These are phyloP conservation scores for Moringa oleifera DNA, from an alignment of 345 rosid genomes.

Conservation along the genomic window DNA sequence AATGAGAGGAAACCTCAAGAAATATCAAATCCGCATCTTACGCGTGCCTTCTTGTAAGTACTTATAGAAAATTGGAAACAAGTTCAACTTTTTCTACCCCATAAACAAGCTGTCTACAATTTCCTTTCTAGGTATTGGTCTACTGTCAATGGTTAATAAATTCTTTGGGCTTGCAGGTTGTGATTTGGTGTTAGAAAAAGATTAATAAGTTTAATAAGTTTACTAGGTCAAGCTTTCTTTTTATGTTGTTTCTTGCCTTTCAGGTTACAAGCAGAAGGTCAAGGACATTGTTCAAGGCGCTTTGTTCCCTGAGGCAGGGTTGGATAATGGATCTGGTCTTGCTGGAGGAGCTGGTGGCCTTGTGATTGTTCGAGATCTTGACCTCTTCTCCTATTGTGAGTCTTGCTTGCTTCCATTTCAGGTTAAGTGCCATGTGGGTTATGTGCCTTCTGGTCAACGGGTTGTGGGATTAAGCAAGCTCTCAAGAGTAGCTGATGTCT, in stretches of 20 bases:
- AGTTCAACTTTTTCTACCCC: too few relatives aligned
- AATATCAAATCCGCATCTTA: too few relatives aligned
- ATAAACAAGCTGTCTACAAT: background rate
- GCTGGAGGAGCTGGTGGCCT: slow-evolving; percentile 93
- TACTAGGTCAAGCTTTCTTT: too few relatives aligned
- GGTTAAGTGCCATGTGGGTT: slow-evolving; percentile 79
- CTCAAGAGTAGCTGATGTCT: slow-evolving; percentile 82
- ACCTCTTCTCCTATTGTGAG: slow-evolving; percentile 84
- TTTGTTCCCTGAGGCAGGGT: slow-evolving; percentile 86
- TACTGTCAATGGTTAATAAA: background rate
- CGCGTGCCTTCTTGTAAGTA: background rate
- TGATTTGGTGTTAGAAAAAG: background rate
- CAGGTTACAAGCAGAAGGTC: slow-evolving; percentile 73
- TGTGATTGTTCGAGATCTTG: slow-evolving; percentile 82
- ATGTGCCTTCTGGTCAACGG: slow-evolving; percentile 71
- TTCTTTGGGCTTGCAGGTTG: background rate
- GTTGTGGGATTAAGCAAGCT: slow-evolving; percentile 94
- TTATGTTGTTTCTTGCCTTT: slow-evolving; percentile 4
- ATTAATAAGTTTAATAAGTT: too few relatives aligned
- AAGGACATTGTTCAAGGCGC: slow-evolving; percentile 81
- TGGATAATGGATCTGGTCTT: slow-evolving; percentile 59
- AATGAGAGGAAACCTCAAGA: background rate
- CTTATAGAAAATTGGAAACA: too few relatives aligned
- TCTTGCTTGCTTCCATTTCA: slow-evolving; percentile 93
- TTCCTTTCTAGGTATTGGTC: too few relatives aligned